Conservation (phyloP, 768 basidiomycete genomes). For the Pholiota microspora region DNA sequence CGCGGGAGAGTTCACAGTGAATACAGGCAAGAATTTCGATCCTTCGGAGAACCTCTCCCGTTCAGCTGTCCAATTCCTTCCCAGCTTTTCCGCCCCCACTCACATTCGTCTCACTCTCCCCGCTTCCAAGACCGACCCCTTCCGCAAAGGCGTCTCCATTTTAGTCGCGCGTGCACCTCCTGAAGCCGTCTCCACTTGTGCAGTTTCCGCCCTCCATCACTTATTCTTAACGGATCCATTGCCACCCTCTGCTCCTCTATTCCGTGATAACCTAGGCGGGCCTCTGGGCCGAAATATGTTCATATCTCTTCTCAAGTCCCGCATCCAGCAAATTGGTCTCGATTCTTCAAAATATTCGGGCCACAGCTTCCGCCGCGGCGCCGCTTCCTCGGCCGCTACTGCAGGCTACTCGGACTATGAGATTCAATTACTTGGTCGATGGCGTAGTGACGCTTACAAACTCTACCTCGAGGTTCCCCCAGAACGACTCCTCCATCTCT, state of each 20-base stretch:
- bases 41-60: background rate
- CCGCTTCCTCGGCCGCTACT: slow-evolving; percentile 27
- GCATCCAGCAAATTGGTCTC: slow-evolving; percentile 10
- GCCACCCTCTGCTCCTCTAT: slow-evolving; percentile 16
- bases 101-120: slow-evolving; percentile 27
- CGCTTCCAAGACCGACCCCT: slow-evolving; percentile 36
- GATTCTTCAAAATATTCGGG: slow-evolving; percentile 20
- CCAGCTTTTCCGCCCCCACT: slow-evolving; percentile 19
- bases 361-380: slow-evolving; percentile 28
- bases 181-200: slow-evolving; percentile 1
- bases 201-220: slow-evolving; percentile 4
- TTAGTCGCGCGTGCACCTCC: slow-evolving; percentile 1
- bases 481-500: slow-evolving; percentile 26
- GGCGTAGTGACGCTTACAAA: slow-evolving; percentile 36
- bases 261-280: slow-evolving; percentile 4
- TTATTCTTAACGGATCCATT: background rate
- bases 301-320: slow-evolving; percentile 11
- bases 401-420: slow-evolving; percentile 31
- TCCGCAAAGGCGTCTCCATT: slow-evolving; percentile 19
- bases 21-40: background rate
- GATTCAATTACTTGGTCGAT: slow-evolving; percentile 35
- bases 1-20: background rate
- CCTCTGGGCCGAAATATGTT: slow-evolving; percentile 15
- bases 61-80: slow-evolving; percentile 20
- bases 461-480: slow-evolving; percentile 31